Base-by-base conservation (phyloP, 1,139 yeast genomes). In the Candida sanyaensis region DNA sequence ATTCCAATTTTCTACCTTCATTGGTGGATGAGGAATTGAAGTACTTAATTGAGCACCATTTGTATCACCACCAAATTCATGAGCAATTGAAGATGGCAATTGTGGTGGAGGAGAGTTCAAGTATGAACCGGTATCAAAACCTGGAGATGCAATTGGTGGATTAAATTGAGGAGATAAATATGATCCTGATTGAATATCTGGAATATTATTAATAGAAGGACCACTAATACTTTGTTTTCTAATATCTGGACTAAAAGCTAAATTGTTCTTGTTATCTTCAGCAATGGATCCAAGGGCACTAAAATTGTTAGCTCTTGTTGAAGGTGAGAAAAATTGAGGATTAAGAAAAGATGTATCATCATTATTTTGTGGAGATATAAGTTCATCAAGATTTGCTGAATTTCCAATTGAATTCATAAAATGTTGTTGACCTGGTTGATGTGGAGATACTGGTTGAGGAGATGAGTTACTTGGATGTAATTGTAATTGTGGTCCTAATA, bases 241-340 rank as follows among this genome's bases (percentile, higher is more conserved):
- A 6, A 71, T 64, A 13, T 62, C 55, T n/a, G 76, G 74, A 51
- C 71, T 68, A 54, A 66, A 64, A 5, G 58, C 52, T 31, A 50
- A 34, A 24, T 38, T 46, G 34, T 45, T 28, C 8, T 41, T 46
- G 17, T 41, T 37, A 32, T 45, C 65, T 50, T 71, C 75, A 2
- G 73, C 71, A 38, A 71, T 70, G 3, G 73, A 59, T 43, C 68
- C 64, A 42, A 71, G 60, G 12, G 64, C 57, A 48, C 62, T 62
- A 46, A 61, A 69, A 48, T 65, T 61, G 43, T 55, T 43, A 2
- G 45, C 45, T 44, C 58, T 64, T 13, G 59, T 62, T 5, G 74
- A 67, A 3, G 79, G 79, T 1, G 78, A 72, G 49, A 75, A 75
- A 55, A 73, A 74, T 50, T 72, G 77, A 6, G 77, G 68, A 44